Percentiles rank a stretch among this genome's conserved stretches.
Evolutionary conservation across 495 filamentous ascomycete species (phyloP).

Genomic region (Thozetella sp.): DNA sequence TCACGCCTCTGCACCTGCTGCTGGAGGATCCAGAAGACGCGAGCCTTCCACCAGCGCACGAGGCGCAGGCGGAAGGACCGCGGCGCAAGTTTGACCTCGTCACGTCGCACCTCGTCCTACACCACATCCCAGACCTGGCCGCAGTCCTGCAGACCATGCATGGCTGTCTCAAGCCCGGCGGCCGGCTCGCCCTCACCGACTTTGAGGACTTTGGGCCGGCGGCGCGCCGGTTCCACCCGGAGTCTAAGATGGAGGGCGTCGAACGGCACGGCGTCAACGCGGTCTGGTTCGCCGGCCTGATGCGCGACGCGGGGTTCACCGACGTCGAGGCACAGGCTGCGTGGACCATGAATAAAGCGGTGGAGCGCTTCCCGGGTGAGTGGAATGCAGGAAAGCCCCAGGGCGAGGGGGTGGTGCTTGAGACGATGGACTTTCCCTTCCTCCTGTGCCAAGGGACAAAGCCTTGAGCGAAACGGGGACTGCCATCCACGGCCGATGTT

Average conservation of each 20-base stretch:
- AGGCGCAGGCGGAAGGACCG: conserved; percentile 9
- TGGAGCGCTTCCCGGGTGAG: conserved; percentile 38
- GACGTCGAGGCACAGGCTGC: conserved; percentile 41
- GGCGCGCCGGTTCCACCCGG: conserved; percentile 51
- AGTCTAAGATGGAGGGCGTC: conserved; percentile 50
- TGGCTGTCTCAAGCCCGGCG: conserved; percentile 44
- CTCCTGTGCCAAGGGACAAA: conserved; percentile 46
- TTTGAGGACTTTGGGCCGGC: conserved; percentile 59
- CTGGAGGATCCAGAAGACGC: conserved; percentile 35
- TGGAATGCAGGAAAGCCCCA: conserved; percentile 19
- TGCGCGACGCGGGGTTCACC: conserved; percentile 47
- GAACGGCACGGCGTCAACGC: conserved; percentile 53
- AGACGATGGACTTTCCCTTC: conserved; percentile 51
- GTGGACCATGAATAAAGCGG: conserved; percentile 45
- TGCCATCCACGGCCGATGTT: too few species aligned
- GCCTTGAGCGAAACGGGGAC: conserved; percentile 1
- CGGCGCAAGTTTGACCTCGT: conserved; percentile 45
- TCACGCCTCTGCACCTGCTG: conserved; percentile 21
- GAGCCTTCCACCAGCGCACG: conserved; percentile 15
- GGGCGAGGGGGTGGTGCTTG: conserved; percentile 15
- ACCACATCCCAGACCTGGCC: conserved; percentile 50
- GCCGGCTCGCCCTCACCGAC: conserved; percentile 49
- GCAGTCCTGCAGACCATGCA: conserved; percentile 38
- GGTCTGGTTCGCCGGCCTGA: conserved; percentile 32
- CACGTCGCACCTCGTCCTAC: conserved; percentile 52